Base-by-base conservation (phyloP, 2,329 filamentous ascomycete genomes). In the Trichoderma breve region DNA sequence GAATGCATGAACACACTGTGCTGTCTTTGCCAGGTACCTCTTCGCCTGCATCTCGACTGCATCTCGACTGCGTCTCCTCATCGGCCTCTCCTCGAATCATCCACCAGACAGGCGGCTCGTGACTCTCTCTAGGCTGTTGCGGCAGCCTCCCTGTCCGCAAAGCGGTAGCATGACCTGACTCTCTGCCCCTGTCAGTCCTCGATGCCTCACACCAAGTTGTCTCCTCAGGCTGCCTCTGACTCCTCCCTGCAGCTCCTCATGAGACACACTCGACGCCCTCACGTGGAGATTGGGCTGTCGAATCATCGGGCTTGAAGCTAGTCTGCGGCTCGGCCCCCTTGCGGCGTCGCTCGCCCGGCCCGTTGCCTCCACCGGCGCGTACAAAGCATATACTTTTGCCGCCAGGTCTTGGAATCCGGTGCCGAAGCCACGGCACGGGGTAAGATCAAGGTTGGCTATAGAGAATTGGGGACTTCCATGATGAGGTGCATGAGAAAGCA, bases 191-290 rank as follows among this genome's bases (percentile, higher is more conserved):
- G 67, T 70, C 39, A 18, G 21, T 26, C 7, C 12, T 55, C 26
- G 39, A 51, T 67, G 32, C 64, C 64, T 67, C 57, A 34, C 67
- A 43, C 51, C 32, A 57, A 43, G 9, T 51, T 67, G 11, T 36
- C 6, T 39, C 32, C 64, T 58, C 36, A 51, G 57, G 66, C 53
- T 36, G 36, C 67, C 43, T 70, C 39, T 51, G 55, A 62, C 55
- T 47, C 39, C 55, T 62, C 67, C 57, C 57, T 70, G 67, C 60
- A 71, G 51, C 68, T 71, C 68, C 68, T 71, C 68, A 71, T 71
- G 68, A 55, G 68, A 64, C 60, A 43, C 58, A 43, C 58, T 47
- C 32, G 24, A 58, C 21, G 39, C 67, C 61, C 69, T 65, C 69
- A 65, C 69, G 61, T 65, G 61, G 51, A 36, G 61, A 58, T 47